Evolutionary conservation across 306 rosid genomes (phyloP), one percentile per base, ranked within the genome.

Genomic region (Corylus heterophylla): DNA sequence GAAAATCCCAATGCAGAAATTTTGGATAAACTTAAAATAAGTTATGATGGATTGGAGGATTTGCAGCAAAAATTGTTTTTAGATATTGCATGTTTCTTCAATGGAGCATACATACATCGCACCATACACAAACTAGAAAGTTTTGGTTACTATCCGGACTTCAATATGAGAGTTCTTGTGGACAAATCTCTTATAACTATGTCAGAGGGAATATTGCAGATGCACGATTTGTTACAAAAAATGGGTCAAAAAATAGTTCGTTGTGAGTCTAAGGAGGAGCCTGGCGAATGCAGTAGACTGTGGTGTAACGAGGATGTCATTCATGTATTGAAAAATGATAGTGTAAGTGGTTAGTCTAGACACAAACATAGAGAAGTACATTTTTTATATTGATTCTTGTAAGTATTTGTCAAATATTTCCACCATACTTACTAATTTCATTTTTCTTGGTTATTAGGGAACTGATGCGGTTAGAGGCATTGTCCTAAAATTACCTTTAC

Each of bases 41-140:
- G 85, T 67, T 81, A 70, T 76, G 85, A 81, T 74, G 73, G 77
- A 80, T 42, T 81, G 27, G 69, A 76, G 42, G 74, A 76, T n/a
- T 75, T 47, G 54, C 14, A 18, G 64, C n/a, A 76, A 81, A 68
- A 71, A 76, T 59, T 81, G 72, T 81, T 47, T 10, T 47, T 47
- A 39, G 42, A 39, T 81, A 81, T 81, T 59, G 84, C 80, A 2
- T 81, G 84, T 20, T 81, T 81, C 51, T 81, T 76, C 16, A 81
- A 70, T 54, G 85, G 80, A n/a, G 58, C 74, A 77, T 58, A 69
- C 49, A 76, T 8, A 81, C 27, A 75, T 22, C 37, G 48, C 31
- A 80, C 59, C 68, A 25, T 12, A 56, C 27, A 76, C 3, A 76
- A 75, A 75, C 71, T 81, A 39, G 35, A 50, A 12, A 39, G 18